Evolutionary conservation across 371 early-diverging fungal species (phyloP), one percentile per base, ranked within the genome.

Genomic region (Apophysomyces variabilis): DNA sequence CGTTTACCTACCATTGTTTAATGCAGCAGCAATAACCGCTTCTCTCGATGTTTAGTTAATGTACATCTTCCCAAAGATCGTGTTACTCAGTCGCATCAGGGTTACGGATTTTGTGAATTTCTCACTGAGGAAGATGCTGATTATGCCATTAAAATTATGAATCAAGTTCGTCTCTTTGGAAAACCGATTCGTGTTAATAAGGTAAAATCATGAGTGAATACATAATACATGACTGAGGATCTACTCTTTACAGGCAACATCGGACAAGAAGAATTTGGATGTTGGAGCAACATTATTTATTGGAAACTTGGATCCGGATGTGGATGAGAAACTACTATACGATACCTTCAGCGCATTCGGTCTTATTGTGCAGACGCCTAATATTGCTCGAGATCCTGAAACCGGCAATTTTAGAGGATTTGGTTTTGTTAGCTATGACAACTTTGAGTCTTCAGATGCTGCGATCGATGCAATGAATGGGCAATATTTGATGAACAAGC

Each of bases 391-490:
- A 61, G 98, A 98, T 78, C 84, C 90, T n/a, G 93, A 91, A 46
- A 90, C 93, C 1, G 95, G 95, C 38, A 82, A 82, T 39, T 89
- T 93, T 8, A 95, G 94, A 72, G 99, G 99, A 4, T 98, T 92
- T 85, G 99, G 95, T 4, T 99, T 99, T 76, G 90, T 98, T 47
- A 86, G 88, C 50, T 99, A 87, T 77, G 94, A 96, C 71, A 92
- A 90, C 68, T 99, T 98, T 76, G 98, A 99, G 66, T 89, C 96
- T 13, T 87, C 98, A 0, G 99, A 99, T 85, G 90, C 92, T 5
- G 99, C 99, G 0, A 92, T 99, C 61, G 95, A 95, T 72, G 93
- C 97, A 5, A 97, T 99, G 99, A 93, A 99, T 71, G 95, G 96
- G 8, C 98, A 99, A 77, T 97, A 90, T 78, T 76, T 99, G 76